Percentiles rank a stretch among this genome's conserved stretches.
Conservation (phyloP, 352 stramenopile species). For the Pythium guiyangense region DNA sequence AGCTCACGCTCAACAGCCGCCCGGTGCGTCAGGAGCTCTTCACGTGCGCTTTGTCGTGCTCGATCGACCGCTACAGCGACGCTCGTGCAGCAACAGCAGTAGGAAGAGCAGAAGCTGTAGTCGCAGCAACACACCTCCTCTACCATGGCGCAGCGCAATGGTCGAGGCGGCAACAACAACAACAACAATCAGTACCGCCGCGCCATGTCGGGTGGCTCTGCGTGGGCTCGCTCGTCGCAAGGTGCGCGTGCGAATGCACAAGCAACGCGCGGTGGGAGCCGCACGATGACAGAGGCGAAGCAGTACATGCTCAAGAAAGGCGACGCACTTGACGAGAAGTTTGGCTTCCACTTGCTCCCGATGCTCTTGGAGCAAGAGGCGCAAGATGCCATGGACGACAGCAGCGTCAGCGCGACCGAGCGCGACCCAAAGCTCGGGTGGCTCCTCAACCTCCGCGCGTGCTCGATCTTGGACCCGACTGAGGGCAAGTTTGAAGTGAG, state of each 20-base stretch:
- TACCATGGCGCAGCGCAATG: constrained; percentile 13
- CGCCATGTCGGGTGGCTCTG: constrained; percentile 52
- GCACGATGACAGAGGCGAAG: constrained; percentile 58
- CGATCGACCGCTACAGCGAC: not conserved
- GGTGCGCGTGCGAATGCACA: constrained; percentile 60
- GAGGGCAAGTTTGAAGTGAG: constrained; percentile 82
- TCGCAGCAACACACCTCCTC: not conserved
- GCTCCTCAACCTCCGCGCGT: constrained; percentile 68
- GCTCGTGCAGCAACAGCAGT: not conserved
- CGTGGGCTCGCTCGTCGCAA: constrained; percentile 69
- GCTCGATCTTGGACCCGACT: constrained; percentile 42
- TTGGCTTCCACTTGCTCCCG: constrained; percentile 60
- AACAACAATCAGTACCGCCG: constrained; percentile 35
- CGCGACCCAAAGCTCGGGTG: constrained; percentile 46
- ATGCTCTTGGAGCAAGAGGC: constrained; percentile 54
- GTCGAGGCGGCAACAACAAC: constrained; percentile 1
- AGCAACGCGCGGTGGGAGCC: constrained; percentile 23
- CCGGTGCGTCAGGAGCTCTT: no score
- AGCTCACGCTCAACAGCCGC: no score
- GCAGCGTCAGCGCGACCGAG: not conserved
- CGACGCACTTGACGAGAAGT: constrained; percentile 65
- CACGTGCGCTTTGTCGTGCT: no score
- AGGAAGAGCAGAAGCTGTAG: not conserved
- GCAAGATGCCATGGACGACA: constrained; percentile 8
- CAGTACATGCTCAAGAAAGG: constrained; percentile 49